Evolutionary conservation across 305 asterid species (phyloP), one percentile per base, ranked within the genome.

Genomic region (Fraxinus albicans): DNA sequence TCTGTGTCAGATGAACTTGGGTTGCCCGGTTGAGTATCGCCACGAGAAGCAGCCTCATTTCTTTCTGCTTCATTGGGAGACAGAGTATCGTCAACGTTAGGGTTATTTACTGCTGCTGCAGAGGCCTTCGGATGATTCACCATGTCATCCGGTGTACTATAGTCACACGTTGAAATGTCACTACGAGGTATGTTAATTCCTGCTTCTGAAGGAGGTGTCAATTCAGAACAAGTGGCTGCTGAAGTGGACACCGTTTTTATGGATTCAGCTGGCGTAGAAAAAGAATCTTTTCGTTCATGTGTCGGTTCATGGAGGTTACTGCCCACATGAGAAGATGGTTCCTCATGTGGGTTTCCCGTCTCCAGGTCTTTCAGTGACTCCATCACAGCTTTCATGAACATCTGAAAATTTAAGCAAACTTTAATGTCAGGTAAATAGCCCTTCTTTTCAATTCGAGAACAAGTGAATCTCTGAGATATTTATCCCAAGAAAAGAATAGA

Each of bases 361-460:
- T 88, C 90, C 79, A 88, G 40, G 86, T 88, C 95, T 89, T 93
- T 94, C 72, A 95, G 90, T 10, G 99, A 95, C 91, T 91, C 93
- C 5, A 91, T 87, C 81, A 95, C 86, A 0, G 99, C 99, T 85
- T 89, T 89, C 95, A 90, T 93, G 73, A 94, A 60, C 99, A 95
- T 95, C 99, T 95, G 90, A 84, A 50, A 86, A 36, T 34, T 81
- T 82, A 75, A 50, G 78, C 78, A 77, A 73, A 85, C 1, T 74
- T 33, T 13, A 35, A 42, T 6, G 36, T 76, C 53, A 80, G 60
- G 38, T 8, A 44, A 67, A 31, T 40, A 63, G 31, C 27, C 42
- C 13, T 27, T 40, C 31, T n/a, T 35, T 36, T n/a, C 75, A 17
- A 17, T 72, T 23, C 31, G 19, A 15, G 35, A 40, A 17, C 78